These are phyloP conservation scores for Luzula sylvatica DNA, from an alignment of 176 grass and related monocot species.

Conservation along the genomic window DNA sequence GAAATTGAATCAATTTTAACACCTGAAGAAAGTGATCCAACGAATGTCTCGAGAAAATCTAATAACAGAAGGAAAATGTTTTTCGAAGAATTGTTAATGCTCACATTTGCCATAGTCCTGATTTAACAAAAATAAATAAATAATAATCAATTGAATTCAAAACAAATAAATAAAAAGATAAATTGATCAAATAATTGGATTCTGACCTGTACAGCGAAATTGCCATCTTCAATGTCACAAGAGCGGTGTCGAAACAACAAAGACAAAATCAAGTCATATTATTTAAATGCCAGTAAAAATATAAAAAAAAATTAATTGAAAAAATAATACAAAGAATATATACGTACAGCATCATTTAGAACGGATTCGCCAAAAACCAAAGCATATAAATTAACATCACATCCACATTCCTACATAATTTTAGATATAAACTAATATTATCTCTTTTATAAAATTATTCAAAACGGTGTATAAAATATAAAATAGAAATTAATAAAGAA, in stretches of 20 bases:
- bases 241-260: conserved; percentile 14
- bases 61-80: conserved; percentile 31
- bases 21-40: conserved; percentile 48
- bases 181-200: neutral
- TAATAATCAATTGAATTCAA: no score
- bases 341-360: conserved; percentile 82
- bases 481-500: conserved; percentile 7
- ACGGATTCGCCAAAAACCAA: conserved; percentile 94
- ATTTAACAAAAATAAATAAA: conserved; percentile 4
- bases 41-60: conserved; percentile 47
- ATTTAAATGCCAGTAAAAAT: conserved; percentile 10
- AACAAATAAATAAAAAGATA: neutral
- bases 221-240: conserved; percentile 57
- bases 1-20: conserved; percentile 1
- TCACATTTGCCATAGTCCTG: conserved; percentile 47
- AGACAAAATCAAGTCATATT: conserved; percentile 11
- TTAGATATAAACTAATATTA: neutral
- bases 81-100: conserved; percentile 27
- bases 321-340: conserved; percentile 1
- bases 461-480: neutral
- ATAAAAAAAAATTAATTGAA: conserved; percentile 9
- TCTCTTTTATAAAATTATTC: neutral
- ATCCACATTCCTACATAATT: conserved; percentile 67
- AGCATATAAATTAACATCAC: conserved; percentile 86
- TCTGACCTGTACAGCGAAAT: conserved; percentile 91